Conservation (phyloP, 108 stramenopile genomes). For the Cylindrotheca fusiformis region DNA sequence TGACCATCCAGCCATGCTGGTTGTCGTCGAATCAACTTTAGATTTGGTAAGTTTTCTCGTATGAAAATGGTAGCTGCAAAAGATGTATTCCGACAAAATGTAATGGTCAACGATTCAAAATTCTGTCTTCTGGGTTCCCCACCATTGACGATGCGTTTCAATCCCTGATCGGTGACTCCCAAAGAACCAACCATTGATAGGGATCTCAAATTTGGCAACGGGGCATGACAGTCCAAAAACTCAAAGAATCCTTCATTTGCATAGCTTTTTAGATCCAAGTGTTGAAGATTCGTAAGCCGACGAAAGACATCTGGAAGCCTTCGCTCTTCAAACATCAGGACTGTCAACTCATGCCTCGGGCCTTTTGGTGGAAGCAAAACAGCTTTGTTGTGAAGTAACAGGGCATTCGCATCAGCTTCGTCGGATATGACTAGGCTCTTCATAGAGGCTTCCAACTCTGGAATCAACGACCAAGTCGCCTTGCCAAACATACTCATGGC, state of each 20-base stretch:
- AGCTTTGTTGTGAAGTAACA: neutral
- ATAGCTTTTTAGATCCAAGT: neutral
- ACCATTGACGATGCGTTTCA: slow-evolving; percentile 1
- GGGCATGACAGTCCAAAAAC: neutral
- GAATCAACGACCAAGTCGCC: neutral
- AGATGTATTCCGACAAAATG: slow-evolving; percentile 26
- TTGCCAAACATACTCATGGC: neutral
- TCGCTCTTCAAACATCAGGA: neutral
- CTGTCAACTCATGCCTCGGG: neutral
- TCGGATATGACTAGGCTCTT: neutral
- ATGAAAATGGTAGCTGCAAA: slow-evolving; percentile 19
- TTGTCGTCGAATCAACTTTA: slow-evolving; percentile 30
- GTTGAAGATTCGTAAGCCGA: neutral
- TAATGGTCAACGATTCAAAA: slow-evolving; percentile 22
- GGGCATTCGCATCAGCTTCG: neutral
- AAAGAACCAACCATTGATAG: slow-evolving; percentile 11
- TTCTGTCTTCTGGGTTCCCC: neutral
- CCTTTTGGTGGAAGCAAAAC: neutral
- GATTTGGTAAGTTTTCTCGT: slow-evolving; percentile 5
- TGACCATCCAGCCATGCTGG: slow-evolving; percentile 41
- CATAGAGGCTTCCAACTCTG: neutral
- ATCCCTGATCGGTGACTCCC: slow-evolving; percentile 13
- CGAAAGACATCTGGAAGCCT: neutral
- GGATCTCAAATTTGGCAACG: slow-evolving; percentile 2
- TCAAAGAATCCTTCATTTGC: neutral